Evolutionary conservation across 2,329 filamentous ascomycete genomes (phyloP), one percentile per base, ranked within the genome.

Genomic region (Chrysosporium queenslandicum): DNA sequence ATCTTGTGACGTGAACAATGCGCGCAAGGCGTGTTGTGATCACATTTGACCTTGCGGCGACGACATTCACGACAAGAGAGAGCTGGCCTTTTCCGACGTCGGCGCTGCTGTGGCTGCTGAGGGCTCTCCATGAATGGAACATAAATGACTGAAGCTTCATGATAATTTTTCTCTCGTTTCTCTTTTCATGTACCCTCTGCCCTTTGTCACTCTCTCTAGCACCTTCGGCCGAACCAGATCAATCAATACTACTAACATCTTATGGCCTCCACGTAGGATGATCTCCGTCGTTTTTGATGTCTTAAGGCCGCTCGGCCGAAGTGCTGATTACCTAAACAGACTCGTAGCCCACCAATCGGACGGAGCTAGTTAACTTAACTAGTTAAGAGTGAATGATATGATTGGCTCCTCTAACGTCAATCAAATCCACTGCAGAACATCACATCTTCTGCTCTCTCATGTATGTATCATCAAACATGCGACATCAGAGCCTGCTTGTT

Each of bases 1-100:
- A 16, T 39, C 32, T 40, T 46, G 14, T 34, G 30, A 18, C 41
- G 23, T 6, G 39, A 29, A 46, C 50, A 47, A 18, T 53, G 41
- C 29, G 40, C 25, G n/a, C 42, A 53, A 20, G 16, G 29, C 4
- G 21, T 39, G 39, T 53, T 46, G 11, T 46, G 50, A 34, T 53
- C 50, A 27, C 41, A 53, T 25, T 40, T 46, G 50, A 53, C 47
- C 42, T 53, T 53, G 32, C 41, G 42, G 21, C 42, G 42, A 39
- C 29, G 50, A 30, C 50, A 52, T 52, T 52, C 50, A 8, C 30
- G 23, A 39, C 40, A 30, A 11, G 29, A 30, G 29, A 30, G 29
- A 11, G 29, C 29, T 30, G 29, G 29, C 11, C 41, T 40, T 32
- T 41, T 52, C 46, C 40, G 40, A 46, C 49, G 27, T 36, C 37